phyloP scores from a whole-genome alignment of 2,329 filamentous ascomycete species.

The Xylaria sp. region DNA sequence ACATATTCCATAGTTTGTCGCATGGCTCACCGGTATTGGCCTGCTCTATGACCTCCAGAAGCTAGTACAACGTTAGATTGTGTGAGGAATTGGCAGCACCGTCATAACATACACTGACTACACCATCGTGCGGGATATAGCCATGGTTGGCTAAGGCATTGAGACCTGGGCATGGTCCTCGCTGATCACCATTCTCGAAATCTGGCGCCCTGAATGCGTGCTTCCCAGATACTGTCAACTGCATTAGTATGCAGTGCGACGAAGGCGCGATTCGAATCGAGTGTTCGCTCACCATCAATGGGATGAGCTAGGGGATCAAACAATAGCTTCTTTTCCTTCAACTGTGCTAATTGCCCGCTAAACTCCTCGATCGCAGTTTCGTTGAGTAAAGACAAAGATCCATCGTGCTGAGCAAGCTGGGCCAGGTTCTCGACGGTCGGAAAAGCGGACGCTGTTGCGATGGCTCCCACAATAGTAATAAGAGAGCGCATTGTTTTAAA shows the following conservation, averaged over 20 bases:
- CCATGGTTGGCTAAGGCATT: conserved; percentile 49
- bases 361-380: conserved; percentile 32
- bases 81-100: not conserved
- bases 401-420: conserved; percentile 31
- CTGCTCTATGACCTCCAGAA: conserved; percentile 48
- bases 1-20: no score
- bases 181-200: conserved; percentile 43
- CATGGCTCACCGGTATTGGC: conserved; percentile 48
- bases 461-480: conserved; percentile 5
- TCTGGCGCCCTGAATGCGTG: conserved; percentile 39
- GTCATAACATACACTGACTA: conserved; percentile 39
- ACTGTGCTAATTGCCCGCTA: conserved; percentile 22
- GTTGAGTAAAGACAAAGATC: conserved; percentile 3
- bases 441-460: conserved; percentile 27
- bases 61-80: conserved; percentile 20
- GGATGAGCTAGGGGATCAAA: conserved; percentile 38
- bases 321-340: conserved; percentile 38
- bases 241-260: conserved; percentile 14
- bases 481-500: conserved; percentile 22
- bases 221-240: conserved; percentile 31
- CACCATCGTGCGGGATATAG: conserved; percentile 47
- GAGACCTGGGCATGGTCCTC: conserved; percentile 47
- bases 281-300: conserved; percentile 34
- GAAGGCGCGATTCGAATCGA: not conserved
- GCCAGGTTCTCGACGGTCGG: conserved; percentile 41